Base-by-base conservation (phyloP, 108 stramenopile species). In the Aurantiochytrium sp. region DNA sequence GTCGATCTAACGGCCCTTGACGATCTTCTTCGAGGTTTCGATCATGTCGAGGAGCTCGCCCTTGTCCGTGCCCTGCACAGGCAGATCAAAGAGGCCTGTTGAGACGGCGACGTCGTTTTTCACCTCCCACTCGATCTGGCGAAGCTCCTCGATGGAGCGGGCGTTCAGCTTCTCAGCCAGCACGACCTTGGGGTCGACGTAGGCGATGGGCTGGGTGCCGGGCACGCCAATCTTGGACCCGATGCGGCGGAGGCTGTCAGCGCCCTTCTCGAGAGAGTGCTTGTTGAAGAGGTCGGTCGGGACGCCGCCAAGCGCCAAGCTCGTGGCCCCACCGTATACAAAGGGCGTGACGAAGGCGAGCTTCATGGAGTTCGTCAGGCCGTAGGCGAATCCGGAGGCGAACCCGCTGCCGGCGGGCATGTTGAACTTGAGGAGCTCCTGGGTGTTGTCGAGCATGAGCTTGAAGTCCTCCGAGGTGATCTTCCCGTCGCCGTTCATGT, bases 321-420 rank as follows among this genome's bases (percentile, higher is more conserved):
- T 48, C 27, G 73, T 81, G 42, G 73, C 73, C 1, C 73, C 73
- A 81, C 73, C 73, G 3, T 81, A 81, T 6, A 81, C 42, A 5
- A 48, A n/a, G n/a, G 73, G 42, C n/a, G 73, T 48, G 36, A 17
- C 42, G 12, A 81, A 48, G 30, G 73, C 73, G 27, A 81, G 39
- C 15, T 42, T 81, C 73, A 81, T 48, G 27, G 73, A 81, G 42
- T 24, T 15, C 42, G 42, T 86, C n/a, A 86, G 55, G 39, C 86
- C 86, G 36, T 86, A 86, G 55, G 53, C 31, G 55, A 86, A 54
- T 32, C 86, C 86, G 3, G 53, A 32, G 86, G 86, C 53, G 32
- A 86, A 86, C 2, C 86, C 86, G 30, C 53, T 86, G 37, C 86
- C 86, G 21, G 86, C 86, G 4, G 86, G 86, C 54, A 86, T 30